A percentile compares a stretch with the other conserved stretches of the same genome.
phyloP scores from a whole-genome alignment of 2,329 filamentous ascomycete species.

The Aspergillus sp. region DNA sequence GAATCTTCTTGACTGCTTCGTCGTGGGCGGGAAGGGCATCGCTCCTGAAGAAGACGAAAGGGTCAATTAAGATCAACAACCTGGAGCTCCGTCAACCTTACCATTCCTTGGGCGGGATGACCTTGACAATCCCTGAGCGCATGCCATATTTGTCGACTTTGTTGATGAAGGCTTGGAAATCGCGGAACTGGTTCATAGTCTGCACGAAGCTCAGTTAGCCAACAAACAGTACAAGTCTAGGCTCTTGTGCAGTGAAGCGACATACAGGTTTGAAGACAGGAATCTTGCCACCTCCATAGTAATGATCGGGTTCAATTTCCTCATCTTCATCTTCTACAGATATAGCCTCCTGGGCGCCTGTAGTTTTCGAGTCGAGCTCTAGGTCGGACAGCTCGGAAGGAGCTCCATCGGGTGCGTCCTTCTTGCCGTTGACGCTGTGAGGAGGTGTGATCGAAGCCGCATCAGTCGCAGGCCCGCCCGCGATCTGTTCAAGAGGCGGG shows the following conservation, averaged over 20 bases:
- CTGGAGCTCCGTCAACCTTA: constrained; percentile 42
- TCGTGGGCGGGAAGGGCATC: constrained; percentile 74
- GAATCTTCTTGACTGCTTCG: constrained; percentile 85
- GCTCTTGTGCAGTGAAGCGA: constrained; percentile 21
- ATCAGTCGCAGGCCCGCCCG: constrained; percentile 24
- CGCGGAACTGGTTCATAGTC: constrained; percentile 90
- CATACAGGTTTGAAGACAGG: constrained; percentile 86
- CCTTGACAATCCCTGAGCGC: constrained; percentile 95
- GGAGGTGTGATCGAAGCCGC: constrained; percentile 44
- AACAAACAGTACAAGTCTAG: not conserved
- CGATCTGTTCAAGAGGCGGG: constrained; percentile 27
- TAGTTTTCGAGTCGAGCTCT: constrained; percentile 36
- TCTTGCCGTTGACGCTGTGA: constrained; percentile 46
- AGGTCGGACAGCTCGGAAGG: constrained; percentile 44
- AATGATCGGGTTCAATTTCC: constrained; percentile 81
- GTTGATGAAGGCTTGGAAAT: constrained; percentile 88
- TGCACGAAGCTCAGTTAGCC: constrained; percentile 28
- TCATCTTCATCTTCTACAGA: constrained; percentile 65
- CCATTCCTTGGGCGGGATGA: constrained; percentile 93
- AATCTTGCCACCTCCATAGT: constrained; percentile 77
- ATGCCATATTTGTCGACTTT: constrained; percentile 94
- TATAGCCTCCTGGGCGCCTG: constrained; percentile 24
- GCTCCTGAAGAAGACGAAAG: constrained; percentile 45
- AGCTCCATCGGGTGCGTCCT: constrained; percentile 42
- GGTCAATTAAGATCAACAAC: constrained; percentile 7